Base-by-base conservation (phyloP, 768 basidiomycete genomes). In the Hygrocybe punicea region DNA sequence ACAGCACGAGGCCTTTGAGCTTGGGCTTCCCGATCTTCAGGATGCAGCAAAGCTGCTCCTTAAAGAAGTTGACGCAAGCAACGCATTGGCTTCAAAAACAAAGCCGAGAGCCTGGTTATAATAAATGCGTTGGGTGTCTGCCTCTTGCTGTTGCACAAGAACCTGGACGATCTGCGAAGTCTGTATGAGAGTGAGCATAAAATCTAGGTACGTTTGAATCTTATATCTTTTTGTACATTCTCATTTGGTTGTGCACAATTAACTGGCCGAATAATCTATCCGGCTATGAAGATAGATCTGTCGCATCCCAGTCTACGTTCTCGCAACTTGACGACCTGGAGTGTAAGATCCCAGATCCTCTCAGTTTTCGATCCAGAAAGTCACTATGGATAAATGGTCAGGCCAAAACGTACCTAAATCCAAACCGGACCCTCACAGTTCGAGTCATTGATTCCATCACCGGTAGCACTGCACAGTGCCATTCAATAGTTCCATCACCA, bases 291-390 rank as follows among this genome's bases (percentile, higher is more conserved):
- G 23, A 51, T 7, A 6, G 21, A 51, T 51, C 50, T 5, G 50
- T 51, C 10, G 25, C 50, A 14, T 25, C 50, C 11, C 33, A 25
- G 5, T 36, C 36, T 33, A n/a, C n/a, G n/a, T n/a, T 17, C 4
- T n/a, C 6, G 6, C 50, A 35, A 37, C 34, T 51, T 14, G 23
- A 34, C 10, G n/a, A 51, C 7, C 34, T 51, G 16, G 33, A 51
- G 6, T 4, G 50, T n/a, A 14, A 51, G 5, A 8, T 14, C 11
- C 34, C 29, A 33, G 21, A 16, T 51, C 10, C 25, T 51, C 5
- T 23, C 50, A 14, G 33, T 51, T 19, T 37, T 51, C 21, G 50
- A 51, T 36, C 50, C 50, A 6, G 50, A 51, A 33, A 51, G 24
- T 16, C 8, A 17, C 44, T 19, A 45, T 7, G 44, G 7, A 45